phyloP scores from a whole-genome alignment of 352 stramenopile species.

The Pilasporangium apinafurcum region DNA sequence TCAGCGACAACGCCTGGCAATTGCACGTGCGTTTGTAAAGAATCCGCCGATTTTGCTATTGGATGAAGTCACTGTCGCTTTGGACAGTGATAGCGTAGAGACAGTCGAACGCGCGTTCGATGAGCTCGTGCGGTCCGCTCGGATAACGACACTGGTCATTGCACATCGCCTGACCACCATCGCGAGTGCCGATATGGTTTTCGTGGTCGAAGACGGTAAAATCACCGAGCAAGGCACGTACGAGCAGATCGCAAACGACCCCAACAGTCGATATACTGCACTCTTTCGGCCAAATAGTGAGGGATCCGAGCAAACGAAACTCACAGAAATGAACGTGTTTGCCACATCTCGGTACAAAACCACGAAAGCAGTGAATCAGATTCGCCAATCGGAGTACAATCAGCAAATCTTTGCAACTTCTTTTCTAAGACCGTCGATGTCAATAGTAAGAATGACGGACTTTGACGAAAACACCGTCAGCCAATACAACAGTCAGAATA shows the following conservation, averaged over 20 bases:
- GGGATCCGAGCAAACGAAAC: not conserved
- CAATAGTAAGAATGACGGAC: not conserved
- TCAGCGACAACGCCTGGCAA: conserved; percentile 57
- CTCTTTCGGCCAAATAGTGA: not conserved
- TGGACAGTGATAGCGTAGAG: conserved; percentile 50
- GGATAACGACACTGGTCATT: conserved; percentile 81
- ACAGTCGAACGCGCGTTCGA: conserved; percentile 82
- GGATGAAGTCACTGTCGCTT: conserved; percentile 71
- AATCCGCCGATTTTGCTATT: conserved; percentile 70
- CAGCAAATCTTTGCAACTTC: not conserved
- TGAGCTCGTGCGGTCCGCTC: conserved; percentile 17
- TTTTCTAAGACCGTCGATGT: conserved; percentile 3
- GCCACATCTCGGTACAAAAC: not conserved
- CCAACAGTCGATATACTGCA: not conserved
- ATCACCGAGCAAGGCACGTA: conserved; percentile 40
- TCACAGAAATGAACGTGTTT: conserved; percentile 2
- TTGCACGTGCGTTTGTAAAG: conserved; percentile 79
- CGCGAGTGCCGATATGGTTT: conserved; percentile 40
- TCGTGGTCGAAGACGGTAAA: conserved; percentile 48
- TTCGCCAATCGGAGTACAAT: not conserved
- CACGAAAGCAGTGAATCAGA: too few species aligned
- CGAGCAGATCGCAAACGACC: not conserved
- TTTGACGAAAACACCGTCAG: not conserved
- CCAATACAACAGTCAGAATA: too few species aligned
- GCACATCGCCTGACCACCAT: conserved; percentile 82